A percentile compares a stretch with the other conserved stretches of the same genome.
These are phyloP conservation scores for Setomelanomma holmii DNA, from an alignment of 2,329 filamentous ascomycete genomes.

Conservation along the genomic window DNA sequence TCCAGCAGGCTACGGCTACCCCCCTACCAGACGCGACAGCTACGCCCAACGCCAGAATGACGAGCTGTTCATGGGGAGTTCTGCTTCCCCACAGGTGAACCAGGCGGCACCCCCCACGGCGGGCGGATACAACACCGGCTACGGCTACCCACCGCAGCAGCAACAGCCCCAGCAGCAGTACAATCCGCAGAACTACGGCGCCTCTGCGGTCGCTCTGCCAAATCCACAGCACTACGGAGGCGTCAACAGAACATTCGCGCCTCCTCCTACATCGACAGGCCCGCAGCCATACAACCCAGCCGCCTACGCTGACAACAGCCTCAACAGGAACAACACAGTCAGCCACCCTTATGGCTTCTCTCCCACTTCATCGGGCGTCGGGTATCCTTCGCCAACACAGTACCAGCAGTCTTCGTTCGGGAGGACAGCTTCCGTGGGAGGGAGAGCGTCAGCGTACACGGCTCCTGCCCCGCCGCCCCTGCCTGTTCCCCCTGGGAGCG, in stretches of 20 bases:
- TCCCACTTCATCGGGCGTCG: constrained; percentile 39
- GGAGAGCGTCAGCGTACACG: constrained; percentile 42
- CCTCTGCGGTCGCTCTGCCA: constrained; percentile 46
- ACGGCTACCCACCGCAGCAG: constrained; percentile 54
- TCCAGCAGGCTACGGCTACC: constrained; percentile 46
- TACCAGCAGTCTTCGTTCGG: constrained; percentile 45
- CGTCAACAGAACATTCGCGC: constrained; percentile 44
- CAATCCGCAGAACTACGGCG: constrained; percentile 68
- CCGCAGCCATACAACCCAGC: constrained; percentile 56
- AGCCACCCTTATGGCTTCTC: constrained; percentile 48
- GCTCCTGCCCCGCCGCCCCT: constrained; percentile 46
- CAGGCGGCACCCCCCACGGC: constrained; percentile 38
- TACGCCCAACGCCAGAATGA: constrained; percentile 54
- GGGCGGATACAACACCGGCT: constrained; percentile 38
- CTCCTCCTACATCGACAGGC: constrained; percentile 20
- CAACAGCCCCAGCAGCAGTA: constrained; percentile 53
- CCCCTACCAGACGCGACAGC: constrained; percentile 46
- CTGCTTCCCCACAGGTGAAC: constrained; percentile 36
- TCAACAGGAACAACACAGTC: constrained; percentile 40
- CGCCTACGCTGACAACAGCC: constrained; percentile 48
- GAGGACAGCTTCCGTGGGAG: constrained; percentile 39
- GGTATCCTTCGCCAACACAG: constrained; percentile 38
- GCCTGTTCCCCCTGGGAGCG: constrained; percentile 43
- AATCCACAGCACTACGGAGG: constrained; percentile 71
- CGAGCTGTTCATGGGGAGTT: constrained; percentile 67